Evolutionary conservation across 768 basidiomycete species (phyloP).

Genomic region (Leccinellum rugosiceps): DNA sequence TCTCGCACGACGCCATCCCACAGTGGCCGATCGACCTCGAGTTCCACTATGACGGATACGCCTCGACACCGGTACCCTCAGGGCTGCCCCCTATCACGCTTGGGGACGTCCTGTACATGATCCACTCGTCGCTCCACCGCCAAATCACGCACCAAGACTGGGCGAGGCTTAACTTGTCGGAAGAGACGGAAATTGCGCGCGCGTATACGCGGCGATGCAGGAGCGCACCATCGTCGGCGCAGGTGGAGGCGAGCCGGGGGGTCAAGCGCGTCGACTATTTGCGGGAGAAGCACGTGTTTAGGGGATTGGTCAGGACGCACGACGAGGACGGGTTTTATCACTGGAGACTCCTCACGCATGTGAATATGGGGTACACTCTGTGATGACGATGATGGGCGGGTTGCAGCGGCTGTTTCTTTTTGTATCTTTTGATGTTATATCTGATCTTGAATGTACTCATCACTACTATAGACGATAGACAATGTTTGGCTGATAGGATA

Average conservation of each 20-base stretch:
- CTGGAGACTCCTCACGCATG: slow-evolving; percentile 27
- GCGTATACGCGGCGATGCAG: slow-evolving; percentile 37
- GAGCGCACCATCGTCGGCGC: slow-evolving; percentile 28
- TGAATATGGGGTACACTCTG: neutral
- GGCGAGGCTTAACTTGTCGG: slow-evolving; percentile 26
- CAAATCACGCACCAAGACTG: slow-evolving; percentile 37
- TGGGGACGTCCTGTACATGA: slow-evolving; percentile 52
- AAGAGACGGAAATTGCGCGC: slow-evolving; percentile 32
- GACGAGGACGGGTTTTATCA: slow-evolving; percentile 31
- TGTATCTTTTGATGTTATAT: neutral
- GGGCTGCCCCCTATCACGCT: slow-evolving; percentile 47
- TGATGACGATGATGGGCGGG: neutral
- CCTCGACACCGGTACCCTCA: slow-evolving; percentile 7
- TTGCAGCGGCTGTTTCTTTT: neutral
- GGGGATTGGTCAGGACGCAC: slow-evolving; percentile 32
- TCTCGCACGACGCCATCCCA: slow-evolving; percentile 53
- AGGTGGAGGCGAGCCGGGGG: slow-evolving; percentile 35
- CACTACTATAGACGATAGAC: neutral
- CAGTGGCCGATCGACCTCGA: slow-evolving; percentile 61
- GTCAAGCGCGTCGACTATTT: slow-evolving; percentile 42
- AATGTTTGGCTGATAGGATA: neutral
- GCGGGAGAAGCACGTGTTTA: slow-evolving; percentile 33
- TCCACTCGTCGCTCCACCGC: slow-evolving; percentile 47
- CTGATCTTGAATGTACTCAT: neutral
- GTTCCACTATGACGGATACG: slow-evolving; percentile 31